Base-by-base conservation (phyloP, 345 rosid species). In the Passiflora organensis region DNA sequence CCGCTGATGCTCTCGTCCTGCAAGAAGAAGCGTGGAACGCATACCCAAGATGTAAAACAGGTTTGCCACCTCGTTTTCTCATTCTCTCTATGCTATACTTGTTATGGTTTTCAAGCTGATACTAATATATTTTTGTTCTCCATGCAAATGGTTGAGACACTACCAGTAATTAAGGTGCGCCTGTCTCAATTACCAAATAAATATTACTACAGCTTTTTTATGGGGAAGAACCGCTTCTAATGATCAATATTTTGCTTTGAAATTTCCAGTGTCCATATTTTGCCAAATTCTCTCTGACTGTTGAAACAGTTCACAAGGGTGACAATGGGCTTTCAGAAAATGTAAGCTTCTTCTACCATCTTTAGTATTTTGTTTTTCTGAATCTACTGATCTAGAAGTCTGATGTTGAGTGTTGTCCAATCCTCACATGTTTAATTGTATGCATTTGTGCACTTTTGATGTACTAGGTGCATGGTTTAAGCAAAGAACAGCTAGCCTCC, bases 21-120 rank as follows among this genome's bases (percentile, higher is more conserved):
- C 72, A 79, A 50, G 91, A 84, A 72, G 87, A 79, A 64, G 81
- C 91, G 8, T 81, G 91, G 91, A 81, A 84, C 68, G 80, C 91
- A 22, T 84, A 77, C 50, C 91, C 91, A 20, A 79, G 83, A 68
- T 84, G 87, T 68, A 84, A 81, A 78, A 81, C 91, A 68, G 86
- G 91, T 84, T 44, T 60, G 58, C 38, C 10, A 22, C 43, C 41
- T 41, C n/a, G 3, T 12, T 12, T 56, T 21, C 42, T 59, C 36
- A 13, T 56, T 22, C 15, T 37, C 19, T 36, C 4, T 5, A 41
- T 24, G 0, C 4, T 49, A 13, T 63, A 52, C 24, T 20, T 19
- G 48, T 5, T 10, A 13, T 3, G 32, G 51, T 22, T 45, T 12
- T 56, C 20, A 6, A 41, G 13, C 36, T 53, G 43, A 19, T 66